Conservation (phyloP, 768 basidiomycete species). For the Pisolithus sp. region DNA sequence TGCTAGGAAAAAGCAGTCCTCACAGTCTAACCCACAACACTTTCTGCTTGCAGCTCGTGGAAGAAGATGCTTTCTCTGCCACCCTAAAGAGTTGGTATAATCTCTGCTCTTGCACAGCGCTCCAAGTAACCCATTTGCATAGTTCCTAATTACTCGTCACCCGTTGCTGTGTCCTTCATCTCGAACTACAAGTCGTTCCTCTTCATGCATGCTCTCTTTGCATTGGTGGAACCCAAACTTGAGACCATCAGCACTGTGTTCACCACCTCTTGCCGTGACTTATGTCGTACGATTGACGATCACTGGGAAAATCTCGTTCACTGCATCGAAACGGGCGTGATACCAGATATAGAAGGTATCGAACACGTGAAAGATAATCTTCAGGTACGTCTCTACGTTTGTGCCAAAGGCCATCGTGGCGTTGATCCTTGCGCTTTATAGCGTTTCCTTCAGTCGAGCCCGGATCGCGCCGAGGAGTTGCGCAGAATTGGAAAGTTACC, state of each 20-base stretch:
- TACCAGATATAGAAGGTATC: slow-evolving; percentile 11
- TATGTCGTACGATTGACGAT: slow-evolving; percentile 13
- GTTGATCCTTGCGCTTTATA: background rate
- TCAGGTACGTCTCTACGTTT: background rate
- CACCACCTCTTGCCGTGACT: slow-evolving; percentile 14
- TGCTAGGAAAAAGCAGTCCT: background rate
- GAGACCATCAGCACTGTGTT: slow-evolving; percentile 18
- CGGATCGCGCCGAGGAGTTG: slow-evolving; percentile 13
- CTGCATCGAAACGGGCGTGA: slow-evolving; percentile 9
- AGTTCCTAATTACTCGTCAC: slow-evolving; percentile 13
- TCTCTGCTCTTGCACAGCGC: no score
- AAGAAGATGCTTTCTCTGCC: slow-evolving; percentile 5
- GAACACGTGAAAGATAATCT: slow-evolving; percentile 10
- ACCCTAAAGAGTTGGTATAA: slow-evolving; percentile 4
- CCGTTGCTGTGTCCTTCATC: slow-evolving; percentile 13
- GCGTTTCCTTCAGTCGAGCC: slow-evolving; percentile 12
- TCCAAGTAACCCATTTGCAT: no score
- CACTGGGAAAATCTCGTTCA: slow-evolving; percentile 16
- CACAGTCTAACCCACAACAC: background rate
- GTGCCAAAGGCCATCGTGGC: background rate
- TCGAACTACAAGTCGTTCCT: slow-evolving; percentile 18
- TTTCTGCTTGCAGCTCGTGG: slow-evolving; percentile 6
- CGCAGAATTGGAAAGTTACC: slow-evolving; percentile 3
- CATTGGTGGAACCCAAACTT: slow-evolving; percentile 14
- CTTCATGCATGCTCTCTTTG: slow-evolving; percentile 18